A percentile compares a stretch with the other conserved stretches of the same genome.
Conservation (phyloP, 1,284 basidiomycete species). For the Hemileccinum hortonii region DNA sequence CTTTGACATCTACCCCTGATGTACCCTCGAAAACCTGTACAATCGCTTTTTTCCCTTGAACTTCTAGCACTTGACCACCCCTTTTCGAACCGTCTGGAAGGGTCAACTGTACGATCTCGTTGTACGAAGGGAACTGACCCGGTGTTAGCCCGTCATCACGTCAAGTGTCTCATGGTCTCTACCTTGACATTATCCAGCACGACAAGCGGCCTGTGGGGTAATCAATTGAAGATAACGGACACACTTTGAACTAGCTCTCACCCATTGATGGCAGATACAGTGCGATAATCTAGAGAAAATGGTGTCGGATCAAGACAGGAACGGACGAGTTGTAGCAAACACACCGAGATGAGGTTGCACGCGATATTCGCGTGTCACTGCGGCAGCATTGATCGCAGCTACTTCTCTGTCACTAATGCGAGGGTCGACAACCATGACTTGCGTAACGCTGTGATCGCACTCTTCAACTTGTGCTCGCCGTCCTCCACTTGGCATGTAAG, state of each 20-base stretch:
- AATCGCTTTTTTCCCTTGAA: slow-evolving; percentile 98
- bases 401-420: slow-evolving; percentile 73
- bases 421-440: slow-evolving; percentile 52
- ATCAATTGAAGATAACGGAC: slow-evolving; percentile 6
- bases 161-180: slow-evolving; percentile 21
- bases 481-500: slow-evolving; percentile 6
- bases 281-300: slow-evolving; percentile 77
- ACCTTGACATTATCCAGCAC: slow-evolving; percentile 99
- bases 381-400: slow-evolving; percentile 82
- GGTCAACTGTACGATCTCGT: slow-evolving; percentile 97
- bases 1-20: slow-evolving; percentile 94
- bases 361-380: slow-evolving; percentile 80
- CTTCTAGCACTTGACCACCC: slow-evolving; percentile 97
- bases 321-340: slow-evolving; percentile 26
- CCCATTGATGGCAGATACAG: slow-evolving; percentile 97
- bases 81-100: slow-evolving; percentile 94
- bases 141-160: slow-evolving; percentile 15
- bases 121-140: slow-evolving; percentile 94
- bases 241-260: slow-evolving; percentile 38
- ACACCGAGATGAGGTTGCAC: slow-evolving; percentile 89
- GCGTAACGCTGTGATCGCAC: too few relatives aligned
- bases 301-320: slow-evolving; percentile 12
- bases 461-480: slow-evolving; percentile 9
- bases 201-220: slow-evolving; percentile 75
- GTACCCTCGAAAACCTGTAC: slow-evolving; percentile 99